Conservation (phyloP, 768 basidiomycete genomes). For the Serendipita sp. region DNA sequence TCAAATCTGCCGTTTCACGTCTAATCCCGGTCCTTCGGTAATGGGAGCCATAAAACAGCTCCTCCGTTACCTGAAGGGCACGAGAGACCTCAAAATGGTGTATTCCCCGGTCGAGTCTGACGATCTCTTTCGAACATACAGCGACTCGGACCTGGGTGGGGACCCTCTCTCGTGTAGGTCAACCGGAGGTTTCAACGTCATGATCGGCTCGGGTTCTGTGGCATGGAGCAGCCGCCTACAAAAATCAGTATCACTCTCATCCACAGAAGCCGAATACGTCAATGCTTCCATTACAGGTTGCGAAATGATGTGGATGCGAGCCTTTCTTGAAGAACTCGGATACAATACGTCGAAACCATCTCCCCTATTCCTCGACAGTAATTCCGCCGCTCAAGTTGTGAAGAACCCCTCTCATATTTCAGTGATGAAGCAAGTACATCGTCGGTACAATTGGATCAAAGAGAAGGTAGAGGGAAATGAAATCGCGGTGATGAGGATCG, state of each 20-base stretch:
- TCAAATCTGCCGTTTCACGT: constrained; percentile 18
- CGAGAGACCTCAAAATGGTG: not conserved
- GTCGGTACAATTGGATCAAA: too few species aligned
- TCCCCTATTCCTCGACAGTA: not conserved
- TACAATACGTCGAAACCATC: not conserved
- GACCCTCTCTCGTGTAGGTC: constrained; percentile 9
- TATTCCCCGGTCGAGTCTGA: not conserved
- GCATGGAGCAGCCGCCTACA: constrained; percentile 12
- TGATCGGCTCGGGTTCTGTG: constrained; percentile 15
- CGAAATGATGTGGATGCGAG: constrained; percentile 8
- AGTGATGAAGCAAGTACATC: constrained; percentile 10
- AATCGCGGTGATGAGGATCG: constrained; percentile 9
- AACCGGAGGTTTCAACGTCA: not conserved
- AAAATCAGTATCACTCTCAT: not conserved
- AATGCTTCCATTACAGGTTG: not conserved
- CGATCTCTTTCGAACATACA: constrained; percentile 12
- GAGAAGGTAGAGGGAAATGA: constrained; percentile 5
- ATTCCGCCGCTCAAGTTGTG: too few species aligned
- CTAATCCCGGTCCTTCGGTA: not conserved
- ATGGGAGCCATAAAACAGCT: too few species aligned
- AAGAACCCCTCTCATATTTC: constrained; percentile 12
- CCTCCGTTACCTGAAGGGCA: too few species aligned
- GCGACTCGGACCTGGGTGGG: constrained; percentile 19
- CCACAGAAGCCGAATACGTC: too few species aligned
- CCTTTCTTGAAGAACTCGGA: constrained; percentile 6